Conservation (phyloP, 352 stramenopile species). For the Pythium sp. region DNA sequence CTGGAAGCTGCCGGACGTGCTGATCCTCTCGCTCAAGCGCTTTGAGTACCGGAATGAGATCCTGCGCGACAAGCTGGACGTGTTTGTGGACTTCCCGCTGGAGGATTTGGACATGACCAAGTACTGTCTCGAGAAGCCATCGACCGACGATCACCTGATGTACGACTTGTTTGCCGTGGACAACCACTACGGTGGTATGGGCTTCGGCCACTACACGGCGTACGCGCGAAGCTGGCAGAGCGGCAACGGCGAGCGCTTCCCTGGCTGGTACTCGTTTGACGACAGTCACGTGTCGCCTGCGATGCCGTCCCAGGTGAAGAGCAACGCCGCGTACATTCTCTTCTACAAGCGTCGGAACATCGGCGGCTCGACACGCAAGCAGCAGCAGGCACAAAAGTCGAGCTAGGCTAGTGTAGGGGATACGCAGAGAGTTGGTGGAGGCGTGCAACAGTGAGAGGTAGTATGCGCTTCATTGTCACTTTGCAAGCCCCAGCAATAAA, state of each 20-base stretch:
- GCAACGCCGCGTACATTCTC: conserved; percentile 84
- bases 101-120: conserved; percentile 77
- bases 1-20: conserved; percentile 74
- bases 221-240: conserved; percentile 74
- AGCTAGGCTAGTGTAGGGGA: not conserved
- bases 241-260: conserved; percentile 48
- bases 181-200: conserved; percentile 90
- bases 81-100: conserved; percentile 86
- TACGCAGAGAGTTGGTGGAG: not conserved
- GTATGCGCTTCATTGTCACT: not conserved
- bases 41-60: conserved; percentile 88
- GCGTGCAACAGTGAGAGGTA: not conserved
- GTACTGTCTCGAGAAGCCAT: conserved; percentile 66
- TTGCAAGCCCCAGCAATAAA: not conserved
- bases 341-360: conserved; percentile 83
- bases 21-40: conserved; percentile 86
- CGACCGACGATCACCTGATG: conserved; percentile 34
- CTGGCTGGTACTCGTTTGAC: conserved; percentile 84
- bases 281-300: conserved; percentile 70
- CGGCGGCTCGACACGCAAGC: not conserved
- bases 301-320: conserved; percentile 61
- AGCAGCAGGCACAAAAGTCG: not conserved
- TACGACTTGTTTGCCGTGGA: conserved; percentile 90
- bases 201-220: conserved; percentile 90
- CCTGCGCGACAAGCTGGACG: conserved; percentile 79